A percentile compares a stretch with the other conserved stretches of the same genome.
phyloP scores from a whole-genome alignment of 768 basidiomycete species.

The Hericium coralloides region DNA sequence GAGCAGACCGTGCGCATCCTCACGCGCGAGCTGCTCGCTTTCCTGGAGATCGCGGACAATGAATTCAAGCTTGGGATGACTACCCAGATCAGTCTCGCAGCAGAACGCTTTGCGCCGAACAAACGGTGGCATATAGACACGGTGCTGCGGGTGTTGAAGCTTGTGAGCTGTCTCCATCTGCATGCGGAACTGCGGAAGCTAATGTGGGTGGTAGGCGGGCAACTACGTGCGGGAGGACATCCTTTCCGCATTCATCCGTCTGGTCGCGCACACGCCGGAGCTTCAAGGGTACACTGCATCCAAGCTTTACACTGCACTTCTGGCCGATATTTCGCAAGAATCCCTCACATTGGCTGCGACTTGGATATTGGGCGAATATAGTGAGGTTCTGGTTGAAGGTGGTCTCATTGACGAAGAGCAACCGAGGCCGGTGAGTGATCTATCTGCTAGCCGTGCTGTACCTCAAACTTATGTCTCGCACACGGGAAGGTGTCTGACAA shows the following conservation, averaged over 20 bases:
- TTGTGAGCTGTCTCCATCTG: slow-evolving; percentile 42
- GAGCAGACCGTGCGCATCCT: slow-evolving; percentile 90
- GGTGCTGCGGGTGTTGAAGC: slow-evolving; percentile 81
- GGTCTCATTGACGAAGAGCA: slow-evolving; percentile 75
- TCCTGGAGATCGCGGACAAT: slow-evolving; percentile 96
- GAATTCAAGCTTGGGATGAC: slow-evolving; percentile 99
- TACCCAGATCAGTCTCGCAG: slow-evolving; percentile 92
- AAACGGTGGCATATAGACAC: slow-evolving; percentile 99
- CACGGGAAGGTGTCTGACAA: slow-evolving; percentile 58
- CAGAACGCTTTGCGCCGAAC: slow-evolving; percentile 94
- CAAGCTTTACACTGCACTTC: slow-evolving; percentile 80
- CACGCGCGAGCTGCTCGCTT: slow-evolving; percentile 86
- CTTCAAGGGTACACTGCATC: slow-evolving; percentile 93
- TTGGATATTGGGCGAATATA: slow-evolving; percentile 97
- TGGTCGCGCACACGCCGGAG: slow-evolving; percentile 95
- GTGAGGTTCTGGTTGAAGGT: slow-evolving; percentile 81
- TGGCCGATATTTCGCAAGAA: slow-evolving; percentile 91
- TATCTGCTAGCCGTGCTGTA: not conserved
- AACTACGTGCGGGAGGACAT: slow-evolving; percentile 98
- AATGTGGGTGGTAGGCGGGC: slow-evolving; percentile 57
- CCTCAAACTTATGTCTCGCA: slow-evolving; percentile 1
- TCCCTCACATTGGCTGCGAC: slow-evolving; percentile 87
- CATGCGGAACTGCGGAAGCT: not conserved
- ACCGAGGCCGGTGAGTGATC: slow-evolving; percentile 45
- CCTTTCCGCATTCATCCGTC: slow-evolving; percentile 86